Conservation (phyloP, 306 rosid species). For the Trifolium repens region DNA sequence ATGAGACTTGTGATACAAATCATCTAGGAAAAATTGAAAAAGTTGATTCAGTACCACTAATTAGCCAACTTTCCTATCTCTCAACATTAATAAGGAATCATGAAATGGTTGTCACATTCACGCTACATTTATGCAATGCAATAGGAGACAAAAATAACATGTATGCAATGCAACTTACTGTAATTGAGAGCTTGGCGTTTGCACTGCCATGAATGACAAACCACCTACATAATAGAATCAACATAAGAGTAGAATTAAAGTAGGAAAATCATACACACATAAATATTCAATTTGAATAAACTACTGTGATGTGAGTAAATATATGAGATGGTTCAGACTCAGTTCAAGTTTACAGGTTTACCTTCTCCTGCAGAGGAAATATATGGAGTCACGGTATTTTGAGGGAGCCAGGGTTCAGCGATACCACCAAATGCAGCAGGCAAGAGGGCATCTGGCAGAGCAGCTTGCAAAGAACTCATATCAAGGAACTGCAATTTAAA, state of each 20-base stretch:
- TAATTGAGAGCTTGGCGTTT: constrained; percentile 62
- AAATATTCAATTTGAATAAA: constrained; percentile 12
- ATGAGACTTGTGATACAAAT: background rate
- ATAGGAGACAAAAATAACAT: background rate
- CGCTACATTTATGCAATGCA: background rate
- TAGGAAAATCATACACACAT: background rate
- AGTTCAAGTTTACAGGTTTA: constrained; percentile 38
- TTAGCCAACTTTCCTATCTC: constrained; percentile 24
- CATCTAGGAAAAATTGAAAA: background rate
- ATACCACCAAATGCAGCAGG: constrained; percentile 62
- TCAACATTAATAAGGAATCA: background rate
- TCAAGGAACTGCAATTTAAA: constrained; percentile 69
- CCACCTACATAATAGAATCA: constrained; percentile 62
- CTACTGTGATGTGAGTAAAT: background rate
- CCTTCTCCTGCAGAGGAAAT: constrained; percentile 74
- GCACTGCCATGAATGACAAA: constrained; percentile 66
- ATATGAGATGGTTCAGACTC: constrained; percentile 24
- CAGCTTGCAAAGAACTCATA: constrained; percentile 73
- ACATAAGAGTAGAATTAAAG: constrained; percentile 21
- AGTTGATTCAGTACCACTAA: constrained; percentile 17
- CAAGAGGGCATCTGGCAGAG: constrained; percentile 69
- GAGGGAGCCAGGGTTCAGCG: constrained; percentile 79
- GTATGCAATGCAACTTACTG: constrained; percentile 60
- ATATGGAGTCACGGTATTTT: constrained; percentile 55
- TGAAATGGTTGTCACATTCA: background rate